Percentiles rank a stretch among this genome's conserved stretches.
phyloP scores from a whole-genome alignment of 345 rosid species.

The Hibiscus mutabilis region DNA sequence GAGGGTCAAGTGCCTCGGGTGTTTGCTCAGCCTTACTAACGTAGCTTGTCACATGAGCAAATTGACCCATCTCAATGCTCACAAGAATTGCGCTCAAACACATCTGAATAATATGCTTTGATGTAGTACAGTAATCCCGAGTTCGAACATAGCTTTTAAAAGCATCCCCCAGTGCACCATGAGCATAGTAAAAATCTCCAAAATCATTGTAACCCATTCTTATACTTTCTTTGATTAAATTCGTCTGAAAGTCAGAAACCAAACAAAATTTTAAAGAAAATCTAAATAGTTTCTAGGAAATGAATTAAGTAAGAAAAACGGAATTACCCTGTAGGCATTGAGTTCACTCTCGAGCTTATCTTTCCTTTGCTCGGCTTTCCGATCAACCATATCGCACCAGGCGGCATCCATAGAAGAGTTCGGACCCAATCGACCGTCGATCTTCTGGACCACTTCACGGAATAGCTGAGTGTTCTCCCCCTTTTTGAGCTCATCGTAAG shows the following conservation, averaged over 20 bases:
- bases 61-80: slow-evolving; percentile 96
- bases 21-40: slow-evolving; percentile 93
- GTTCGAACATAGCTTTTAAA: slow-evolving; percentile 85
- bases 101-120: slow-evolving; percentile 88
- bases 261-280: neutral
- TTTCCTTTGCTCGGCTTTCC: slow-evolving; percentile 79
- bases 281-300: neutral
- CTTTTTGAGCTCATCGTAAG: slow-evolving; percentile 84
- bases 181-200: slow-evolving; percentile 90
- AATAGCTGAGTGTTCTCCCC: slow-evolving; percentile 87
- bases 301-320: neutral
- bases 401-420: slow-evolving; percentile 45
- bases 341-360: slow-evolving; percentile 88
- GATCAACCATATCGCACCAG: slow-evolving; percentile 72
- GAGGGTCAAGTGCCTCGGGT: slow-evolving; percentile 59
- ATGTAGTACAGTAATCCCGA: slow-evolving; percentile 94
- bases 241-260: slow-evolving; percentile 48
- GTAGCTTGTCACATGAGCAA: slow-evolving; percentile 82
- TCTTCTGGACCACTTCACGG: slow-evolving; percentile 67
- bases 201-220: slow-evolving; percentile 98
- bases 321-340: slow-evolving; percentile 74
- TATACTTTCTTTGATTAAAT: slow-evolving; percentile 93
- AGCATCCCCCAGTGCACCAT: slow-evolving; percentile 77
- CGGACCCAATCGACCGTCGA: slow-evolving; percentile 62
- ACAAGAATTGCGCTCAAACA: slow-evolving; percentile 91